Percentiles rank a stretch among this genome's conserved stretches.
phyloP scores from a whole-genome alignment of 75 land plant species.

The Cupressus sempervirens region DNA sequence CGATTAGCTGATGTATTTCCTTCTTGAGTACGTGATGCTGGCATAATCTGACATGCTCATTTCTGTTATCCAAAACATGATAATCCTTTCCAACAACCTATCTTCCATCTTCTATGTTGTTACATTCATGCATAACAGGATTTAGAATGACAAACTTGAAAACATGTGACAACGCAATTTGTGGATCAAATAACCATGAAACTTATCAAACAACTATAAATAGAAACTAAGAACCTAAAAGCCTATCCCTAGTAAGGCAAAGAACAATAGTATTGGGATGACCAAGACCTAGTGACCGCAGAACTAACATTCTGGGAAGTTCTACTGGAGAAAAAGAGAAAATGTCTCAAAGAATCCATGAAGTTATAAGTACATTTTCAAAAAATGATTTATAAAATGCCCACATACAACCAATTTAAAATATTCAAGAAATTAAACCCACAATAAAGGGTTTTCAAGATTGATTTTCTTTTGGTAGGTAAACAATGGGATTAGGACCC shows the following conservation, averaged over 20 bases:
- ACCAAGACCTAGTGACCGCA: not conserved
- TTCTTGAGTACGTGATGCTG: conserved; percentile 61
- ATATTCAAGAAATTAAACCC: not conserved
- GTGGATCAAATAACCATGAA: not conserved
- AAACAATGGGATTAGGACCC: too few relatives aligned
- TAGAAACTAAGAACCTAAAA: not conserved
- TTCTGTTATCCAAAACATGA: conserved; percentile 75
- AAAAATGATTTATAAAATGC: not conserved
- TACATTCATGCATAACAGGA: not conserved
- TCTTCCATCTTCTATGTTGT: conserved; percentile 55
- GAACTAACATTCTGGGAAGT: not conserved
- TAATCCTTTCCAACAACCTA: conserved; percentile 54
- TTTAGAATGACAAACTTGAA: not conserved
- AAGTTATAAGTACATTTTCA: not conserved
- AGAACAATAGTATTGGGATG: not conserved
- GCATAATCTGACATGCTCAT: conserved; percentile 73
- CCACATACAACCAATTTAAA: not conserved
- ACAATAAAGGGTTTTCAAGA: not conserved
- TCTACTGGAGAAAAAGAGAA: not conserved
- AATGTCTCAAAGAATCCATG: not conserved
- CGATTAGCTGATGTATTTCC: conserved; percentile 38
- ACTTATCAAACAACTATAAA: not conserved
- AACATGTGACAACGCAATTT: not conserved
- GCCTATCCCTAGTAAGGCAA: not conserved
- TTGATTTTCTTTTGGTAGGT: not conserved